Conservation (phyloP, 768 basidiomycete genomes). For the Phanerochaete sordida region DNA sequence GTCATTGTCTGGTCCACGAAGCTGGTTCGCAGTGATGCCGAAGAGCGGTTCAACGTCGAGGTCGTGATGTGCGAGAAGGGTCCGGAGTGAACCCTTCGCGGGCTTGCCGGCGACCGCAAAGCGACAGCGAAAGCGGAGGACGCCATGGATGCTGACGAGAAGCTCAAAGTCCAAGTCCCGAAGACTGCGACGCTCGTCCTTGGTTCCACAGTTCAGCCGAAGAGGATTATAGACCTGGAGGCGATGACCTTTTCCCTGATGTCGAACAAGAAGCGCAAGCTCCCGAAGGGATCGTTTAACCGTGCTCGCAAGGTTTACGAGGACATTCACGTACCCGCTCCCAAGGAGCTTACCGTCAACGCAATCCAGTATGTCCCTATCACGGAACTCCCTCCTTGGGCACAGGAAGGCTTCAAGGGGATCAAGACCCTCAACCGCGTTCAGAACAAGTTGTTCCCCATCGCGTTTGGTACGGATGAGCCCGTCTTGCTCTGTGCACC, state of each 20-base stretch:
- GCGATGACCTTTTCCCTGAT: conserved; percentile 96
- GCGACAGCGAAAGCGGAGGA: conserved; percentile 47
- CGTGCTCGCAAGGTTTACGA: conserved; percentile 95
- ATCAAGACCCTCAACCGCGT: conserved; percentile 82
- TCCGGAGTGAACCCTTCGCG: conserved; percentile 91
- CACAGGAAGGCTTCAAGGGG: conserved; percentile 77
- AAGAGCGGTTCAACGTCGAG: conserved; percentile 89
- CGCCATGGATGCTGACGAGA: conserved; percentile 79
- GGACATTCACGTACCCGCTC: conserved; percentile 95
- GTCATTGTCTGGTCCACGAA: conserved; percentile 98
- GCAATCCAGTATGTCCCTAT: conserved; percentile 68
- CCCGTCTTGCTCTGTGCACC: conserved; percentile 95
- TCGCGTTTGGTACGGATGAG: conserved; percentile 93
- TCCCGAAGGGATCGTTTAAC: conserved; percentile 97
- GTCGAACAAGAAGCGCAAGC: conserved; percentile 98
- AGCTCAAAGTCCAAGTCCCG: conserved; percentile 49
- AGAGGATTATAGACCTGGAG: conserved; percentile 83
- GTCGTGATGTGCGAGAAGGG: conserved; percentile 98
- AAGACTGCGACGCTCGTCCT: conserved; percentile 86
- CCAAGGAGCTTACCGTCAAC: conserved; percentile 66
- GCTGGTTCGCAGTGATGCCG: conserved; percentile 82
- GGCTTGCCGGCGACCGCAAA: conserved; percentile 79
- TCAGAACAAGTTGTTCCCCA: conserved; percentile 89
- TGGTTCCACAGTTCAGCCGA: conserved; percentile 84
- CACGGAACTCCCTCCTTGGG: conserved; percentile 77